Evolutionary conservation across 805 yeast species (phyloP).

Genomic region (Ascoidea asiatica): DNA sequence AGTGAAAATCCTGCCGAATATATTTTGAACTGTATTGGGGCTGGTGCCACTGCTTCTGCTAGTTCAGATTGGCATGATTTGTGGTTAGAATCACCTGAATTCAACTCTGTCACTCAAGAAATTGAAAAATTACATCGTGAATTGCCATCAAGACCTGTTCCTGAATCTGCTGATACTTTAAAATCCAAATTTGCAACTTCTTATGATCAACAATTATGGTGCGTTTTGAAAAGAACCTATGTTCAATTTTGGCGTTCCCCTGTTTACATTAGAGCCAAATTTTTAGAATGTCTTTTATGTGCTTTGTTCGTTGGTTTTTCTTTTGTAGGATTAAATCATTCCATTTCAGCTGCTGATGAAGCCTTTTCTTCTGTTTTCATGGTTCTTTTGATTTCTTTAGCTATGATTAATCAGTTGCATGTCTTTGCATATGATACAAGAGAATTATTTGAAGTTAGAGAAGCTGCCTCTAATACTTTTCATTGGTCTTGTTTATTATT

Average conservation of each 20-base stretch:
- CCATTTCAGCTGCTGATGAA: conserved; percentile 27
- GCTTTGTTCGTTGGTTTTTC: conserved; percentile 40
- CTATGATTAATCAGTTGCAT: conserved; percentile 19
- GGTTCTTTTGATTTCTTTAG: conserved; percentile 25
- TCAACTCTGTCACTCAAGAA: conserved; percentile 14
- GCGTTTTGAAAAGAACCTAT: conserved; percentile 24
- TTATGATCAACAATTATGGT: conserved; percentile 15
- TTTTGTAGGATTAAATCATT: conserved; percentile 23
- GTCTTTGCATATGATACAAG: conserved; percentile 22
- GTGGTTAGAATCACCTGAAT: conserved; percentile 16
- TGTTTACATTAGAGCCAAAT: conserved; percentile 33
- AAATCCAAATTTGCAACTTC: conserved; percentile 17
- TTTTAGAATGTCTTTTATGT: conserved; percentile 27
- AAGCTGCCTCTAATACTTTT: conserved; percentile 27
- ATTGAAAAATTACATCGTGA: conserved; percentile 16
- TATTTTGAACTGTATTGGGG: conserved; percentile 31
- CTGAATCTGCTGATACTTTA: conserved; percentile 11
- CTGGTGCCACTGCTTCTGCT: conserved; percentile 28
- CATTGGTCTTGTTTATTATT: conserved; percentile 28
- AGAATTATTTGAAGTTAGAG: conserved; percentile 32
- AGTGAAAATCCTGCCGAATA: conserved; percentile 30
- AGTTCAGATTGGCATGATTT: conserved; percentile 15
- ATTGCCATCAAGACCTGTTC: conserved; percentile 12
- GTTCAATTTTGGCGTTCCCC: conserved; percentile 35
- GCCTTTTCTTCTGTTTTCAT: conserved; percentile 37